Evolutionary conservation across 768 basidiomycete species (phyloP).

Genomic region (Termitomyces sp.): DNA sequence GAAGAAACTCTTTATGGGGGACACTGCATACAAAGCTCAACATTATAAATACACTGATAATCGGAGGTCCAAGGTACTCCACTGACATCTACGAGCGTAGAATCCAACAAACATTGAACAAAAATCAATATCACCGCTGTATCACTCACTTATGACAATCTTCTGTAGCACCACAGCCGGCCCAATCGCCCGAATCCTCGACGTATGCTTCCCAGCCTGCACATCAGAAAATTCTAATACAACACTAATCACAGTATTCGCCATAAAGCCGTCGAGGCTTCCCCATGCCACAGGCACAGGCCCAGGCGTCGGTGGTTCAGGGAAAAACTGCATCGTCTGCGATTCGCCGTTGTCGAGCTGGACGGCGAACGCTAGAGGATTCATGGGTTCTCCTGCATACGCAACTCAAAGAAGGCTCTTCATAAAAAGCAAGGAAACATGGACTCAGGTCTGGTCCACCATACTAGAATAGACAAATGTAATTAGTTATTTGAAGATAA

Average conservation of each 20-base stretch:
- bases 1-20: not conserved
- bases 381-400: conserved; percentile 38
- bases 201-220: conserved; percentile 49
- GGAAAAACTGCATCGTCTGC: conserved; percentile 41
- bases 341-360: conserved; percentile 40
- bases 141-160: too few species aligned
- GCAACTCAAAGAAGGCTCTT: not conserved
- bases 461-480: conserved; percentile 30
- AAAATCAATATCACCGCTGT: too few species aligned
- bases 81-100: too few species aligned
- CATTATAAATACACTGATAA: too few species aligned
- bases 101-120: too few species aligned
- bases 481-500: not conserved
- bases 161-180: conserved; percentile 39
- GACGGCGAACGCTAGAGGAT: conserved; percentile 46
- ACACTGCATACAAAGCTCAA: too few species aligned
- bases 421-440: not conserved
- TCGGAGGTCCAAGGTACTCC: too few species aligned
- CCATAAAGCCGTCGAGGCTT: conserved; percentile 43
- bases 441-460: conserved; percentile 60
- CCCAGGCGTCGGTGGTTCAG: conserved; percentile 35
- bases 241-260: conserved; percentile 42
- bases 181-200: conserved; percentile 53
- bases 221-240: conserved; percentile 32
- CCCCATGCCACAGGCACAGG: conserved; percentile 40